Evolutionary conservation across 73 alveolate genomes (phyloP).

Genomic region (Paramecium biaurelia): DNA sequence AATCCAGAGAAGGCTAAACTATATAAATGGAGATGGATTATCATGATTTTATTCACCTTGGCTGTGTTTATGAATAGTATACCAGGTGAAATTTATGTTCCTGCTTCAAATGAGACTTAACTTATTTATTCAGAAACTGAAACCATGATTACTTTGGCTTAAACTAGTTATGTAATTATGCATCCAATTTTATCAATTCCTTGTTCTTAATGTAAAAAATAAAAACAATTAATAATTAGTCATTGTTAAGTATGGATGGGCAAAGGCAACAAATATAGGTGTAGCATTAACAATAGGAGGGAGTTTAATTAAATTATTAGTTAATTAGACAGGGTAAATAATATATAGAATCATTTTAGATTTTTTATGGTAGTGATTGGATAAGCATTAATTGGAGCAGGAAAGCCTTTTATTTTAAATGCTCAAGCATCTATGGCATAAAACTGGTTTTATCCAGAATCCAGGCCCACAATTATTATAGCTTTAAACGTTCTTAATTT

Average conservation of each 20-base stretch:
- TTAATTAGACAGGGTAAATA: conserved; percentile 27
- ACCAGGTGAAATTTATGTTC: conserved; percentile 47
- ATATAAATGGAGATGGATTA: conserved; percentile 23
- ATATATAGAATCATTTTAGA: neutral
- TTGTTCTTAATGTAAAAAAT: neutral
- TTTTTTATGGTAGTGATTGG: neutral
- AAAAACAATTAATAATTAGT: neutral
- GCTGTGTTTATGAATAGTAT: conserved; percentile 2
- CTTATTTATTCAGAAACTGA: neutral
- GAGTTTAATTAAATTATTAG: neutral
- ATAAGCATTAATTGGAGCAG: conserved; percentile 4
- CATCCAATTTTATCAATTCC: conserved; percentile 7
- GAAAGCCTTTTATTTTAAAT: conserved; percentile 31
- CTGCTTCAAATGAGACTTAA: neutral
- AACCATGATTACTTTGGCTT: conserved; percentile 18
- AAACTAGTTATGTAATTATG: conserved; percentile 18
- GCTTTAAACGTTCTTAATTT: neutral
- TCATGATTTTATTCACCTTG: neutral
- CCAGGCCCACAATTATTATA: neutral
- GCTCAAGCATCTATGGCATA: conserved; percentile 41
- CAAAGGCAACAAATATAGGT: neutral
- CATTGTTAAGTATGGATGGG: conserved; percentile 43
- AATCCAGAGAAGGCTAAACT: neutral
- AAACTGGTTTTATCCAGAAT: conserved; percentile 41
- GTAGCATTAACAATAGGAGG: conserved; percentile 14